phyloP scores from a whole-genome alignment of 495 filamentous ascomycete species.

The Thermochaetoides thermophila region DNA sequence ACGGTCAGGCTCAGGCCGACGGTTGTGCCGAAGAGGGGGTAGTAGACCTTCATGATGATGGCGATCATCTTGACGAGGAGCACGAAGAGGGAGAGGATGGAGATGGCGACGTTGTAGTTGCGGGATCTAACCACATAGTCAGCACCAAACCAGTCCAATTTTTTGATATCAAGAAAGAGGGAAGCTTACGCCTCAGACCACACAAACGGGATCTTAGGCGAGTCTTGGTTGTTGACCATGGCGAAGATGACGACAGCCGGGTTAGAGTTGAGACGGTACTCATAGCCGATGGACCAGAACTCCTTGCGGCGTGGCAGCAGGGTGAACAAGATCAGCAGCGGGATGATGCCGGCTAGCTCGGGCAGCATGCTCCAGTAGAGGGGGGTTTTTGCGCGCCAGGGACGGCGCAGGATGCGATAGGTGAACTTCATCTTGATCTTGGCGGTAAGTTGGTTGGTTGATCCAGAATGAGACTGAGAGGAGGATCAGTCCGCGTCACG shows the following conservation, averaged over 20 bases:
- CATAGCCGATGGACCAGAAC: constrained; percentile 67
- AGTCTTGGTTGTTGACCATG: constrained; percentile 56
- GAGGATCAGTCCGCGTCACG: no score
- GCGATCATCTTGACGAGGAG: constrained; percentile 50
- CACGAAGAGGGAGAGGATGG: constrained; percentile 58
- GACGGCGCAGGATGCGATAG: constrained; percentile 31
- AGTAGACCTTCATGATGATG: constrained; percentile 57
- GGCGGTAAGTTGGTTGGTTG: no score
- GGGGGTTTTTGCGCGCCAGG: constrained; percentile 51
- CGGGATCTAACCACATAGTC: constrained; percentile 42
- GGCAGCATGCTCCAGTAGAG: constrained; percentile 50
- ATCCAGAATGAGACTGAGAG: no score
- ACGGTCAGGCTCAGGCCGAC: constrained; percentile 43
- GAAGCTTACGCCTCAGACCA: constrained; percentile 67
- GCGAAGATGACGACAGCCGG: constrained; percentile 60
- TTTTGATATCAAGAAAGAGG: constrained; percentile 1
- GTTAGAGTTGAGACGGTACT: constrained; percentile 72
- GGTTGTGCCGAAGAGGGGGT: constrained; percentile 48
- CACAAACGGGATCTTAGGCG: constrained; percentile 52
- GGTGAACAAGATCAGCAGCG: constrained; percentile 62
- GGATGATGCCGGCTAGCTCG: constrained; percentile 56
- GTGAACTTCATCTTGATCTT: constrained; percentile 12
- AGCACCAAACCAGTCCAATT: no score
- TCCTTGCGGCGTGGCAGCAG: constrained; percentile 64
- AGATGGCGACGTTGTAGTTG: constrained; percentile 67